These are phyloP conservation scores for Speleostelium caveatum DNA, from an alignment of 78 protist species.

Conservation along the genomic window DNA sequence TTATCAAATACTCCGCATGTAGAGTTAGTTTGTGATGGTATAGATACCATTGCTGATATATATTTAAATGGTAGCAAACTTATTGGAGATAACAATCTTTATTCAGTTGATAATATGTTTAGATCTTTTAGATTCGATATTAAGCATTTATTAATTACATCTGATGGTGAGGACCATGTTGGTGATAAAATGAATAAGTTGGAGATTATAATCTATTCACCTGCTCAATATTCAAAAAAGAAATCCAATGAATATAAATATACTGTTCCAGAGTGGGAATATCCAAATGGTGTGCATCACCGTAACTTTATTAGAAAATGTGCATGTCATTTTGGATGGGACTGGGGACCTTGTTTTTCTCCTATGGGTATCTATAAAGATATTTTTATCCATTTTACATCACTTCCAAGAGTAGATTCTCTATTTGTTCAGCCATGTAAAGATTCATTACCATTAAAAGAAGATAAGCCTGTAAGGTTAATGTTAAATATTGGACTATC, in stretches of 20 bases:
- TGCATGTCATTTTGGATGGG: conserved; percentile 76
- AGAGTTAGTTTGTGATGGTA: conserved; percentile 68
- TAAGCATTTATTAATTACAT: not conserved
- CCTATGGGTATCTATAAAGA: conserved; percentile 48
- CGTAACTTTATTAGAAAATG: conserved; percentile 71
- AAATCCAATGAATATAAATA: conserved; percentile 9
- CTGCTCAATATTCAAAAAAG: conserved; percentile 31
- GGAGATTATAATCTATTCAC: conserved; percentile 22
- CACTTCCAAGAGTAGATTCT: not conserved
- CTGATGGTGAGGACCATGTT: not conserved
- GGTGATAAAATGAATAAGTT: not conserved
- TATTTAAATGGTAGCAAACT: conserved; percentile 24
- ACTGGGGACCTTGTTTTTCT: conserved; percentile 76
- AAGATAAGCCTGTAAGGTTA: not conserved
- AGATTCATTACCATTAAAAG: not conserved
- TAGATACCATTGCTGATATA: conserved; percentile 70
- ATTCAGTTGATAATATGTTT: conserved; percentile 38
- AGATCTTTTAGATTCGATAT: conserved; percentile 39
- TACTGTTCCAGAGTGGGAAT: conserved; percentile 72
- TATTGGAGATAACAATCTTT: not conserved
- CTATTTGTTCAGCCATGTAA: not conserved
- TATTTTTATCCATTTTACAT: not conserved
- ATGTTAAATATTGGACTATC: no score
- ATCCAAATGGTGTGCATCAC: conserved; percentile 77
- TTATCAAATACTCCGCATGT: not conserved